phyloP scores from a whole-genome alignment of 371 early-diverging fungal species.

The Mortierella sp. region DNA sequence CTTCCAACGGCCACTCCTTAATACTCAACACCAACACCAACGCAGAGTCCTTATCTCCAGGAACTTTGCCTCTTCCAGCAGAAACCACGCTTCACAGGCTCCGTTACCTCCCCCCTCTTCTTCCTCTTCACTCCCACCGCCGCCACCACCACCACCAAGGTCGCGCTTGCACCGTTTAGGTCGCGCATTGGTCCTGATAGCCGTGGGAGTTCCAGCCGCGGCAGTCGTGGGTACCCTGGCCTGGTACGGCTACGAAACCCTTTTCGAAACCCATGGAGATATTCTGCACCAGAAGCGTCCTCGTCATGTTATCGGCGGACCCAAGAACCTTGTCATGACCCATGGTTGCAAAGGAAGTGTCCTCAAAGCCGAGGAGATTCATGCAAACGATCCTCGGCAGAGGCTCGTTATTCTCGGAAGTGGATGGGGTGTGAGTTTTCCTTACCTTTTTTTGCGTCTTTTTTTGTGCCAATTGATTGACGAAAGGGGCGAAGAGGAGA shows the following conservation, averaged over 20 bases:
- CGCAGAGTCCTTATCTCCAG: constrained; percentile 3
- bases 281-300: constrained; percentile 31
- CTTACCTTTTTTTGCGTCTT: background rate
- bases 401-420: constrained; percentile 83
- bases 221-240: constrained; percentile 35
- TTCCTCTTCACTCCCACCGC: background rate
- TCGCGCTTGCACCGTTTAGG: constrained; percentile 47
- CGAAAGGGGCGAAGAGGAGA: too few relatives aligned
- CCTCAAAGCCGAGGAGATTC: constrained; percentile 54
- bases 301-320: constrained; percentile 45
- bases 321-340: constrained; percentile 57
- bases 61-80: background rate
- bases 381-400: constrained; percentile 61
- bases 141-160: constrained; percentile 27
- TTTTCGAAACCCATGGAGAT: constrained; percentile 28
- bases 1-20: constrained; percentile 10
- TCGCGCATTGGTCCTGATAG: constrained; percentile 23
- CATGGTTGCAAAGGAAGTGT: constrained; percentile 44
- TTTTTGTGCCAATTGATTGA: background rate
- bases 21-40: background rate
- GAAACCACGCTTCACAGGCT: background rate
- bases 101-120: constrained; percentile 14
- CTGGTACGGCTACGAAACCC: constrained; percentile 20
- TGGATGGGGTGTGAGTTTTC: constrained; percentile 76
- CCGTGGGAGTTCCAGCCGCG: constrained; percentile 29